Conservation (phyloP, 495 filamentous ascomycete genomes). For the Podospora pseudocomata region DNA sequence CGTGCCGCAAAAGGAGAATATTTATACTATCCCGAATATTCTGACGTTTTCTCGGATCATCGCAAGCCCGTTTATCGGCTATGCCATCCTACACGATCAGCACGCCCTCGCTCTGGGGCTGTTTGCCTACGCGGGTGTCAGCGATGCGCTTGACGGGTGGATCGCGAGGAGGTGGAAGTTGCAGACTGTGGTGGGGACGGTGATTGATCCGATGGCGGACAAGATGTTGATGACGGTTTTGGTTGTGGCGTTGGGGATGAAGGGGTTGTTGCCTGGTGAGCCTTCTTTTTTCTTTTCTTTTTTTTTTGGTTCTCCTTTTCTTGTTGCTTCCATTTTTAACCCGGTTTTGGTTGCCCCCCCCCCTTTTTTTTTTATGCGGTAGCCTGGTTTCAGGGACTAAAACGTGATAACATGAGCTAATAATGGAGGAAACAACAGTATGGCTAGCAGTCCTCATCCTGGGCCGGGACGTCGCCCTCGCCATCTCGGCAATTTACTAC, state of each 20-base stretch:
- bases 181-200: slow-evolving; percentile 90
- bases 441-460: slow-evolving; percentile 87
- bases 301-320: neutral
- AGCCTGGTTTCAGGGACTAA: too few species aligned
- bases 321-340: too few species aligned
- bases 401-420: too few species aligned
- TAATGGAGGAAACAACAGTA: slow-evolving; percentile 36
- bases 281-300: slow-evolving; percentile 5
- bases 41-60: slow-evolving; percentile 84
- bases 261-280: slow-evolving; percentile 75
- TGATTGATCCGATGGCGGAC: slow-evolving; percentile 96
- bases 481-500: slow-evolving; percentile 88
- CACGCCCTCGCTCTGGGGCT: slow-evolving; percentile 73
- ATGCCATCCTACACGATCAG: slow-evolving; percentile 79
- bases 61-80: slow-evolving; percentile 82
- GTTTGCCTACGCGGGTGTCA: slow-evolving; percentile 87
- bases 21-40: slow-evolving; percentile 91
- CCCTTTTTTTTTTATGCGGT: neutral
- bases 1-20: slow-evolving; percentile 66
- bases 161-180: slow-evolving; percentile 83
- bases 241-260: slow-evolving; percentile 75
- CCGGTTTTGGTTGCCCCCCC: too few species aligned
- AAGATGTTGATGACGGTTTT: slow-evolving; percentile 92
- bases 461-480: slow-evolving; percentile 81
- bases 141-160: slow-evolving; percentile 87